Base-by-base conservation (phyloP, 2,329 filamentous ascomycete species). In the Achaetomium macrosporum region DNA sequence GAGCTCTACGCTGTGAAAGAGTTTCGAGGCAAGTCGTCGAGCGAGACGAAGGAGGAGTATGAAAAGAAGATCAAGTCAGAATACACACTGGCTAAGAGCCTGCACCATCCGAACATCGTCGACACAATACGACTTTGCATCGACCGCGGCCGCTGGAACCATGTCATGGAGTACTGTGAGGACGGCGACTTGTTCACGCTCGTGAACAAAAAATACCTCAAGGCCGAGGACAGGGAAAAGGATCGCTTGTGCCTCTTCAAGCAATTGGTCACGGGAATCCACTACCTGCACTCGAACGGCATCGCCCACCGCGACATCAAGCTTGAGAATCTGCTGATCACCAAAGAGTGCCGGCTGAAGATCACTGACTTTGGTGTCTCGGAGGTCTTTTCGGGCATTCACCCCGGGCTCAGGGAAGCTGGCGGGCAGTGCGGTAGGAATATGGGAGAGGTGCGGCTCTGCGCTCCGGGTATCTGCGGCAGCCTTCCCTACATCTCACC, bases 291-390 rank as follows among this genome's bases (percentile, higher is more conserved):
- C 69, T 76, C 75, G 55, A 83, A 92, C 63, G 90, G 90, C 53
- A 91, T 95, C 64, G 90, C 90, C 1, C 90, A 95, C 69, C 86
- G 90, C 45, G 90, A 96, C 62, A 87, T 95, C 72, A 95, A 96
- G 70, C 78, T 91, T 11, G 90, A 95, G 68, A 95, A 96, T 62
- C 73, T 95, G 20, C 77, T 95, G 31, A 78, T 96, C 55, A 87
- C 84, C 43, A 83, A 82, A 61, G 82, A 90, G 54, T 89, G 89
- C 65, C 85, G 89, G 67, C 76, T 95, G 51, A 95, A 95, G 71
- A 91, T 96, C 55, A 90, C 89, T 46, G 90, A 96, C 67, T 95
- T 96, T 71, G 90, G 90, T 49, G 88, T 92, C 13, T 90, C 88
- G 0, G 88, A 93, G 66, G 87, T 95, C 16, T 95, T 95, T 65